Base-by-base conservation (phyloP, 345 rosid genomes). In the Acer campestre region DNA sequence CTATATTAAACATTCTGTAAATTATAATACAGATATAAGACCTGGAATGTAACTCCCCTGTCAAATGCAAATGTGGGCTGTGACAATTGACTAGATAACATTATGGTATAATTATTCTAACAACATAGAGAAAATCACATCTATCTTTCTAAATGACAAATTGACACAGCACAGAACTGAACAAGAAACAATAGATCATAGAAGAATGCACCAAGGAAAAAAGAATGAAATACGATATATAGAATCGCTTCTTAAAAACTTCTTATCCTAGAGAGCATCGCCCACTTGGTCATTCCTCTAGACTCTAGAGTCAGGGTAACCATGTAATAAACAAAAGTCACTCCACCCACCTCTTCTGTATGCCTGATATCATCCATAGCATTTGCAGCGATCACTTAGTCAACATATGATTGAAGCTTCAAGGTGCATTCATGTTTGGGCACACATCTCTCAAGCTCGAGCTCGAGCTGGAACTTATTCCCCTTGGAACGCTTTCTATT, bases 271-370 rank as follows among this genome's bases (percentile, higher is more conserved):
- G 42, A 22, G 9, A 69, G 68, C 56, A 25, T 51, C 8, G 22
- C 70, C 53, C 68, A 53, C 67, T 61, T 11, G 31, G 61, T 48
- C 74, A 76, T 55, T 74, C 74, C 70, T 79, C 74, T 46, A 66
- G 46, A 68, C 70, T 79, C 74, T 46, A 66, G 46, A 68, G 74
- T 55, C 68, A 68, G 69, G 23, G 48, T 46, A 62, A 51, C 61
- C 49, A 53, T 62, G 58, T 10, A 76, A 56, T 56, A 44, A 82
- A 69, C 40, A 67, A 71, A 76, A 35, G 23, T 75, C 75, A 58
- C 74, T 75, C 77, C 53, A 77, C 83, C 85, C 81, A 77, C 83
- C 85, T 79, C 86, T 77, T 76, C 61, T 66, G 74, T 56, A 74
- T 48, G 77, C 44, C 56, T 6, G 44, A 68, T 44, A 73, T 75